Evolutionary conservation across 1,284 basidiomycete species (phyloP), one percentile per base, ranked within the genome.

Genomic region (Leccinum cinnamomeum): DNA sequence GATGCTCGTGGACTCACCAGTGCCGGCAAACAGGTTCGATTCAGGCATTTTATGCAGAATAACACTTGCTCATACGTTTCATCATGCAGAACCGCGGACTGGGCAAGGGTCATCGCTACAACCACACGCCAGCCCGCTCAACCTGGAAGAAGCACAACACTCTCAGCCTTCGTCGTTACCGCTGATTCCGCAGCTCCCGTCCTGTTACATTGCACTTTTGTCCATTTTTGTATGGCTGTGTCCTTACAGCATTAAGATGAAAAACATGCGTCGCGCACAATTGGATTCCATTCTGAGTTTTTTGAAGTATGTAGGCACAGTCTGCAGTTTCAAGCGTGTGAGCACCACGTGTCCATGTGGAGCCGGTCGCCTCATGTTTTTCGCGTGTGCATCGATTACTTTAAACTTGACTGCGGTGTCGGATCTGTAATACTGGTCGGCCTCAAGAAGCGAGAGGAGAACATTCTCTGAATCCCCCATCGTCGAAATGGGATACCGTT

Each of bases 81-180:
- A 59, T 61, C 57, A 28, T 64, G 25, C 69, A 92, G 90, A 94
- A 94, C 81, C 91, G 93, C 80, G 93, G 93, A 74, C 80, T 98
- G 74, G 96, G 95, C 84, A 98, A 98, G 81, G 97, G 97, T 62
- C 88, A 94, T 78, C 88, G 90, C 69, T 85, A 93, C 94, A 98
- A 98, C 84, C 94, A 98, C 79, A 90, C 91, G 65, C 93, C 94
- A 62, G 89, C 90, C 74, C 88, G 90, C 72, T 90, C 94, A 25
- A 94, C 92, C 79, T 98, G 95, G 94, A 94, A 94, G 81, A 95
- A 87, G 79, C 92, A 97, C 91, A 98, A 97, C 87, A 97, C 95
- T 56, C 94, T 98, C 84, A 95, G 93, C 77, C 90, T 98, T 75
- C 94, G 94, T 76, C 93, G 96, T 76, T 98, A 98, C 91, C 92